Base-by-base conservation (phyloP, 345 rosid species). In the Arabidopsis suecica region DNA sequence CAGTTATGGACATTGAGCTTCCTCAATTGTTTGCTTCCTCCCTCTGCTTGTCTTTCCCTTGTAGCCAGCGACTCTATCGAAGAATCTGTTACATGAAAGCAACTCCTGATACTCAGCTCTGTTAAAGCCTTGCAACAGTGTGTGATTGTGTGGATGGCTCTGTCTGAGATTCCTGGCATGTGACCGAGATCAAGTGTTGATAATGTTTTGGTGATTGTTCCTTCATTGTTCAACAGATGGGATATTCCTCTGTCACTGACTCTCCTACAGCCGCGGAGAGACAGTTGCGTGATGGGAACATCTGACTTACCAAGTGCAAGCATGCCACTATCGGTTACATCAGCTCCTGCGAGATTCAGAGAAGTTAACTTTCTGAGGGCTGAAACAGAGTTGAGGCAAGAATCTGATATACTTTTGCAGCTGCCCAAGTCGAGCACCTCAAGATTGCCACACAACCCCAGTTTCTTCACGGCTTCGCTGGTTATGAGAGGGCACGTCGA, bases 381-480 rank as follows among this genome's bases (percentile, higher is more conserved):
- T 41, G 85, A 80, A 14, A 88, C 65, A 28, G 83, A 76, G 65
- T 54, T 33, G 68, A 89, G 79, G 77, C 96, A 83, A 5, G 83
- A 74, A 83, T 89, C 87, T 12, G 89, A 79, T 42, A 89, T 66
- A 61, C 96, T 88, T 83, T 79, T 82, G 85, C 91, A 88, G 62
- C 91, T 84, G 18, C 83, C 71, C 28, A 88, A 81, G 76, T 89
- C 88, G 61, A 89, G 88, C 68, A 86, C 61, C 84, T 85, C 89
- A 68, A 89, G 72, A 73, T 76, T 84, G 57, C 74, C 77, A 74
- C 81, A 85, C 49, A 71, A 61, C 6, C 81, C 81, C 50, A 89
- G 68, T 72, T 82, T 85, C 84, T 82, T 88, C 73, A 88, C 89
- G n/a, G 92, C 77, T 82, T 88, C 96, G 16, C 96, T 83, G 9